Conservation (phyloP, 2,329 filamentous ascomycete species). For the Aureobasidium uvarum region DNA sequence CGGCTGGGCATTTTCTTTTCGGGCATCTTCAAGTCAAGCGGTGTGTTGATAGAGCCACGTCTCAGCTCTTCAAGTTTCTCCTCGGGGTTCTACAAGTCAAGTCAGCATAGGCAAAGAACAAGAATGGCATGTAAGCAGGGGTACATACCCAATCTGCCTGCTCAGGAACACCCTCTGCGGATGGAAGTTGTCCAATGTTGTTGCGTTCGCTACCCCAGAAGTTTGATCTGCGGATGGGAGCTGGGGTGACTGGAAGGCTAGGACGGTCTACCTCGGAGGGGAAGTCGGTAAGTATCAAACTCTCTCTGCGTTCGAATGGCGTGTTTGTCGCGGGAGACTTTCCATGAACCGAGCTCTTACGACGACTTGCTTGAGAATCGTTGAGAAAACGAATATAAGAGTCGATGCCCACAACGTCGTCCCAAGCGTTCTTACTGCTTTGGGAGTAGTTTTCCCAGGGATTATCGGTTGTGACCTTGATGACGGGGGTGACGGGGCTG, state of each 20-base stretch:
- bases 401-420: constrained; percentile 83
- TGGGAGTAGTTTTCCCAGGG: constrained; percentile 68
- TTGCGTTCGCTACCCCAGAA: constrained; percentile 65
- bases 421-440: constrained; percentile 81
- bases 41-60: constrained; percentile 42
- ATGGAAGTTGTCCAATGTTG: constrained; percentile 61
- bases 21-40: constrained; percentile 36
- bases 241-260: constrained; percentile 86
- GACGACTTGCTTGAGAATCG: constrained; percentile 59
- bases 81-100: constrained; percentile 45
- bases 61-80: constrained; percentile 50
- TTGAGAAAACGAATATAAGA: constrained; percentile 75
- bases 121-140: neutral
- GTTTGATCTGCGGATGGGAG: constrained; percentile 66
- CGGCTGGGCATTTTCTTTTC: constrained; percentile 33
- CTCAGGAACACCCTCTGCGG: constrained; percentile 77
- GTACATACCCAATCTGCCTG: constrained; percentile 92
- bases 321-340: constrained; percentile 31
- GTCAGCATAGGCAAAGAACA: neutral
- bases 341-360: constrained; percentile 35
- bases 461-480: constrained; percentile 52
- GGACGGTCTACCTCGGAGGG: constrained; percentile 78
- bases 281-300: constrained; percentile 79
- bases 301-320: constrained; percentile 45
- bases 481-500: constrained; percentile 46